Percentiles rank a stretch among this genome's conserved stretches.
These are phyloP conservation scores for Micractinium sp. DNA, from an alignment of 139 green algal genomes.

Conservation along the genomic window DNA sequence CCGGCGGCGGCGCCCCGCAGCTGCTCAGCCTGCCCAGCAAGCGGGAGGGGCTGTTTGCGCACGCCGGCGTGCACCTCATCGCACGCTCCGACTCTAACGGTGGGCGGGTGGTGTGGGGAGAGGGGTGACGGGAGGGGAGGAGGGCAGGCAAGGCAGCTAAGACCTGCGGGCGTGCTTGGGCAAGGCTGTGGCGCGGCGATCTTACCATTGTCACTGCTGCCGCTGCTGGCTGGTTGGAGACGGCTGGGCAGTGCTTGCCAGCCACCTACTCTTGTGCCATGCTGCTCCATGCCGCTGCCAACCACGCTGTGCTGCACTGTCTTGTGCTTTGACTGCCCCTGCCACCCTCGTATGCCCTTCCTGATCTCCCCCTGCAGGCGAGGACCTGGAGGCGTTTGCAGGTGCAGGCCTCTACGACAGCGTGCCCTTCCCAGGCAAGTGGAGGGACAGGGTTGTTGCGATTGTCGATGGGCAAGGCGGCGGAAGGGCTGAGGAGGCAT, in stretches of 20 bases:
- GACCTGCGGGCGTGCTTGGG: too few species aligned
- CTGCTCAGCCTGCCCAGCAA: slow-evolving; percentile 74
- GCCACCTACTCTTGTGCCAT: too few species aligned
- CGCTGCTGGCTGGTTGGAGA: too few species aligned
- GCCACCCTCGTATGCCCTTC: neutral
- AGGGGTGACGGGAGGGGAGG: too few species aligned
- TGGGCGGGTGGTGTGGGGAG: neutral
- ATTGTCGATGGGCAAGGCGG: too few species aligned
- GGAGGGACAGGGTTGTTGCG: too few species aligned
- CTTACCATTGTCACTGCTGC: too few species aligned
- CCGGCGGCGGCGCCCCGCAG: neutral
- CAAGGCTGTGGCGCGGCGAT: too few species aligned
- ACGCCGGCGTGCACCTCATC: slow-evolving; percentile 71
- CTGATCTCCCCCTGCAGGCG: slow-evolving; percentile 47
- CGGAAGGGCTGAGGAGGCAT: too few species aligned
- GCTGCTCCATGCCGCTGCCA: neutral
- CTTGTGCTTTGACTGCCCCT: neutral
- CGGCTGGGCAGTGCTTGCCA: too few species aligned
- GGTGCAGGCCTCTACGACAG: slow-evolving; percentile 92
- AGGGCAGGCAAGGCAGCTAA: too few species aligned
- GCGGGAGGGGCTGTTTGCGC: slow-evolving; percentile 61
- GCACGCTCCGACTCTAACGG: slow-evolving; percentile 93
- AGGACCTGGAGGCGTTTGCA: slow-evolving; percentile 95
- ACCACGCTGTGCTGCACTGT: slow-evolving; percentile 1
- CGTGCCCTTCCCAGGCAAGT: slow-evolving; percentile 54